Evolutionary conservation across 2,329 filamentous ascomycete species (phyloP).

Genomic region (Laburnicola sp.): DNA sequence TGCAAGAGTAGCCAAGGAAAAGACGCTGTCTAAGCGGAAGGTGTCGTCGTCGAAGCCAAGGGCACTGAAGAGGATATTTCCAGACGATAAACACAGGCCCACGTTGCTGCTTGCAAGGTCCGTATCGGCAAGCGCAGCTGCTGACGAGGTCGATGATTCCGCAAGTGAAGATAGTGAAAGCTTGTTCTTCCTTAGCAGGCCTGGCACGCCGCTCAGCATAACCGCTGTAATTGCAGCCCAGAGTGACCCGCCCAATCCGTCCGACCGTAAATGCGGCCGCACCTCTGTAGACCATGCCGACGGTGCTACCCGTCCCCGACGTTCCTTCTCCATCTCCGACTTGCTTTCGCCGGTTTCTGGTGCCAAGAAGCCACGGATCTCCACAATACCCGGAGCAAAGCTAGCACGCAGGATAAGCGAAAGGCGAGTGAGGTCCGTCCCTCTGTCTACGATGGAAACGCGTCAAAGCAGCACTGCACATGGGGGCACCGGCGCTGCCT

Average conservation of each 20-base stretch:
- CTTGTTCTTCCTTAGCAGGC: slow-evolving; percentile 44
- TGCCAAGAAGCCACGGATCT: slow-evolving; percentile 44
- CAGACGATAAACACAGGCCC: slow-evolving; percentile 50
- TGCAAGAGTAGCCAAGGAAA: slow-evolving; percentile 38
- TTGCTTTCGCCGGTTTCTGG: slow-evolving; percentile 44
- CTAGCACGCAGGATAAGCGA: slow-evolving; percentile 37
- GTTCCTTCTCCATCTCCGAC: slow-evolving; percentile 57
- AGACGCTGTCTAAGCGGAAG: slow-evolving; percentile 47
- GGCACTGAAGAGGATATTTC: slow-evolving; percentile 49
- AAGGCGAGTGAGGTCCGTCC: slow-evolving; percentile 36
- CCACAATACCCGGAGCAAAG: slow-evolving; percentile 31
- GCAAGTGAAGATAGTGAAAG: slow-evolving; percentile 46
- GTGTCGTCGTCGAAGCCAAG: slow-evolving; percentile 44
- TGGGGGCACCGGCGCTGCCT: slow-evolving; percentile 38
- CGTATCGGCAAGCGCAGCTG: slow-evolving; percentile 30
- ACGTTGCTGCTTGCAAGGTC: slow-evolving; percentile 54
- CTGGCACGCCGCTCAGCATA: slow-evolving; percentile 43
- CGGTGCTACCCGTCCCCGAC: slow-evolving; percentile 42
- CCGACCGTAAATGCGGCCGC: slow-evolving; percentile 16
- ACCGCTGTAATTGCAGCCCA: slow-evolving; percentile 33
- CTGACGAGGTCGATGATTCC: slow-evolving; percentile 43
- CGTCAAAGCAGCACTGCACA: slow-evolving; percentile 41
- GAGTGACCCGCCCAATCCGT: slow-evolving; percentile 18
- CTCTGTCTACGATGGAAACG: slow-evolving; percentile 45
- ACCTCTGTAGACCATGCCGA: slow-evolving; percentile 25